Evolutionary conservation across 2,329 filamentous ascomycete species (phyloP), one percentile per base, ranked within the genome.

Genomic region (Monosporascus sp.): DNA sequence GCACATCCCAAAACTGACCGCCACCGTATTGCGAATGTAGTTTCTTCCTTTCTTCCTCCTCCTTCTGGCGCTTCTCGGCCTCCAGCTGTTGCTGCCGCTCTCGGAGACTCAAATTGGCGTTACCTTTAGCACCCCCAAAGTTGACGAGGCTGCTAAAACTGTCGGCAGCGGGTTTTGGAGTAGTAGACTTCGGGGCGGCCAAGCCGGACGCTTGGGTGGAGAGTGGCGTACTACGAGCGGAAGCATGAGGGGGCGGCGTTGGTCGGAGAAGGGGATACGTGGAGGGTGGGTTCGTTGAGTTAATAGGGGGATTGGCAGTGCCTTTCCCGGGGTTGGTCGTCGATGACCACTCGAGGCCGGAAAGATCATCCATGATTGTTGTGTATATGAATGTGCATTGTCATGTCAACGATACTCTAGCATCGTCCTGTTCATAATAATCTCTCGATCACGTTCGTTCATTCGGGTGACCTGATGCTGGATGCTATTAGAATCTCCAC

Each of bases 11-110:
- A 66, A 91, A 90, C 56, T 85, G 83, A 11, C 81, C 80, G 63
- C 86, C 84, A 2, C 89, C 91, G 70, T 91, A 97, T 56, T 93
- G 85, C 31, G 82, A 79, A 59, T 94, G 89, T 63, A 86, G 81
- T 67, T 86, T 82, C 63, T 80, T 86, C 63, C 80, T 82, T 65
- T 83, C 82, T 67, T 92, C 87, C 54, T 86, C 87, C 56, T 91
- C 88, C 68, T 93, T 89, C 67, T 76, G 82, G 37, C 80, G 77
- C 71, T 84, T 89, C 70, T 87, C 83, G 4, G 77, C 80, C 58
- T 84, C 79, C 38, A 87, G 70, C 55, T 81, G 82, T 57, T 84
- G 81, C 70, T 90, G 89, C 63, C 91, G 86, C 70, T 96, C 89
- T 59, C 88, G 82, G 60, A 96, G 72, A 56, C 84, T 87, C 17